These are phyloP conservation scores for Ziziphus jujuba DNA, from an alignment of 306 rosid genomes.

Conservation along the genomic window DNA sequence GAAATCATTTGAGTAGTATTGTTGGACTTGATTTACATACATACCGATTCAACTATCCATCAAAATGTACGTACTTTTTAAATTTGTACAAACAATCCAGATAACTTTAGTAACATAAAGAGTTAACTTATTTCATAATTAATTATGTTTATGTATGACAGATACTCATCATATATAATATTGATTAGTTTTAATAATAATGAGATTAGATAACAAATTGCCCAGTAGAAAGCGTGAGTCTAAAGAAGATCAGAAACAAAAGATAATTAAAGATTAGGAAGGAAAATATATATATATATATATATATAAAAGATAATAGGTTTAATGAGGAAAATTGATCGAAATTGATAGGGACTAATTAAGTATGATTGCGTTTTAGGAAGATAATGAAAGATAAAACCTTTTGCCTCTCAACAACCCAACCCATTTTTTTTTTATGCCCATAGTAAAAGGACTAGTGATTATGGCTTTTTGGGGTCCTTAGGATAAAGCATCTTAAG, in stretches of 20 bases:
- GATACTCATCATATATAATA: not conserved
- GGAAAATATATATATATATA: conserved; percentile 1
- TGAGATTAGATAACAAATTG: too few relatives aligned
- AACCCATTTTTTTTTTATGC: conserved; percentile 53
- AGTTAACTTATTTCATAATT: too few relatives aligned
- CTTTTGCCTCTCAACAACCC: conserved; percentile 76
- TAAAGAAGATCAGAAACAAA: conserved; percentile 9
- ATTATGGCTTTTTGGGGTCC: conserved; percentile 47
- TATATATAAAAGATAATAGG: too few relatives aligned
- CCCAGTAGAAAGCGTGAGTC: not conserved
- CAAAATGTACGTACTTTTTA: too few relatives aligned
- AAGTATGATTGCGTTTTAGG: conserved; percentile 48
- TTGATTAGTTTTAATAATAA: not conserved
- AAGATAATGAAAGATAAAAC: conserved; percentile 40
- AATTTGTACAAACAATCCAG: too few relatives aligned
- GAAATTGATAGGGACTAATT: conserved; percentile 30
- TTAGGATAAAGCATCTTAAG: conserved; percentile 51
- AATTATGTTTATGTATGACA: too few relatives aligned
- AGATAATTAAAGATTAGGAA: conserved; percentile 3
- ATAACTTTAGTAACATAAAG: too few relatives aligned
- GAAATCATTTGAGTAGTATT: too few relatives aligned
- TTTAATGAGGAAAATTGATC: conserved; percentile 32
- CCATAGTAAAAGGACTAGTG: conserved; percentile 42
- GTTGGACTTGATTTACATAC: too few relatives aligned
- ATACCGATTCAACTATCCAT: too few relatives aligned